Base-by-base conservation (phyloP, 331 rosid genomes). In the Rhamnella rubrinervis region DNA sequence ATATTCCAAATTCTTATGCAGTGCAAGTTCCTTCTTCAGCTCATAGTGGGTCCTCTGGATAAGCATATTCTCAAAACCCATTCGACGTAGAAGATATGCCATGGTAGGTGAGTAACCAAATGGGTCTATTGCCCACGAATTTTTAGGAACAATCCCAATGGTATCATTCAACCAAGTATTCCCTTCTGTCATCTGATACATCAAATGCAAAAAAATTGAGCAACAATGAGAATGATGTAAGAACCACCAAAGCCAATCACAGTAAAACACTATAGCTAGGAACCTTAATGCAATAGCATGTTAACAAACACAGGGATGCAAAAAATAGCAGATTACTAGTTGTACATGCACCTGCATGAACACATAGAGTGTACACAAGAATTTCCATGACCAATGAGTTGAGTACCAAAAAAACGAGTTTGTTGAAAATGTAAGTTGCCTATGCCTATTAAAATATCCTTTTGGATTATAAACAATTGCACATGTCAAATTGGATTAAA, bases 11-110 rank as follows among this genome's bases (percentile, higher is more conserved):
- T 91, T 95, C 77, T 95, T 89, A 68, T 89, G 84, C 86, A 80
- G 75, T 5, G 99, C 86, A 73, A 95, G 97, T 73, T 95, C 97
- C 87, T 95, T 95, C 87, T 95, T 95, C 86, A 95, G 85, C 82
- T 95, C 97, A 44, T 95, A 95, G 77, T 95, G 99, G 39, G 99
- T 89, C 84, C 99, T 87, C 75, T 95, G 99, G 76, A 95, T 95
- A 85, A 95, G 97, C 97, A 95, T 95, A 83, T 95, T 95, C 66
- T 91, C 97, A 16, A 95, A 95, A 69, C 99, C 99, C 99, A 95
- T 95, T 17, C 99, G 92, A 16, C 99, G 97, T 28, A 95, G 89
- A 78, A 95, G 95, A 83, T 95, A 95, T 47, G 99, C 96, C 99
- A 95, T 95, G 66, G 99, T 95, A 66, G 99, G 84, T 9, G 99